Percentiles rank a stretch among this genome's conserved stretches.
Evolutionary conservation across 2,329 filamentous ascomycete genomes (phyloP).

Genomic region (Verticillium klebahnii): DNA sequence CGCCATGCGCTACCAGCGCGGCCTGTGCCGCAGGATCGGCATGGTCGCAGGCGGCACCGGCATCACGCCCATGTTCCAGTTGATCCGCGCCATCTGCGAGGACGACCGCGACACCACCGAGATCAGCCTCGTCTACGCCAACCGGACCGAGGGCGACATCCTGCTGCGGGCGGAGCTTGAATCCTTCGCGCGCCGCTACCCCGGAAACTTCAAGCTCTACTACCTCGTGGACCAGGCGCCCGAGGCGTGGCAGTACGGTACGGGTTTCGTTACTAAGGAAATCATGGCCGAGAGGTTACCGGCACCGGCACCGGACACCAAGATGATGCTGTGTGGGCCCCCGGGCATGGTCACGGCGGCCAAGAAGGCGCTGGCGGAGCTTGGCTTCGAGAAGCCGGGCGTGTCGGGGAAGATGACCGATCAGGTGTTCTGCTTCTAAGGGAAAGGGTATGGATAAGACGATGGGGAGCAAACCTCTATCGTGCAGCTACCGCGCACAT

Average conservation of each 20-base stretch:
- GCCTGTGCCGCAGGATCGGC: conserved; percentile 39
- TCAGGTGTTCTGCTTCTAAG: conserved; percentile 49
- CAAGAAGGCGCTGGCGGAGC: conserved; percentile 41
- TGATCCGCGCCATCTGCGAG: conserved; percentile 60
- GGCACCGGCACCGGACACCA: conserved; percentile 36
- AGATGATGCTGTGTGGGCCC: conserved; percentile 56
- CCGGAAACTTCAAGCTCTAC: conserved; percentile 48
- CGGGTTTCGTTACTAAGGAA: conserved; percentile 46
- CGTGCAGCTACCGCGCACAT: too few species aligned
- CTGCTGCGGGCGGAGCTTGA: conserved; percentile 53
- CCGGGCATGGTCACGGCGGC: conserved; percentile 55
- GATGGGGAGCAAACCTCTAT: too few species aligned
- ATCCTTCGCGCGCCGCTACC: conserved; percentile 42
- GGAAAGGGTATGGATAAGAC: too few species aligned
- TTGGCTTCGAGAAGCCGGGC: conserved; percentile 48
- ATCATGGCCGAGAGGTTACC: conserved; percentile 47
- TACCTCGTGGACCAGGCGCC: conserved; percentile 49
- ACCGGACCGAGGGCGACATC: conserved; percentile 54
- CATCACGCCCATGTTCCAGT: conserved; percentile 35
- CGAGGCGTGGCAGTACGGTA: conserved; percentile 39
- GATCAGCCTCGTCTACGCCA: conserved; percentile 54
- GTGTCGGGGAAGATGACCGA: conserved; percentile 47
- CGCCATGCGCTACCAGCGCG: conserved; percentile 45
- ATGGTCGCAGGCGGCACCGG: conserved; percentile 47
- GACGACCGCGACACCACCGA: conserved; percentile 51